Conservation (phyloP, 163 green algal genomes). For the Scenedesmus sp. region DNA sequence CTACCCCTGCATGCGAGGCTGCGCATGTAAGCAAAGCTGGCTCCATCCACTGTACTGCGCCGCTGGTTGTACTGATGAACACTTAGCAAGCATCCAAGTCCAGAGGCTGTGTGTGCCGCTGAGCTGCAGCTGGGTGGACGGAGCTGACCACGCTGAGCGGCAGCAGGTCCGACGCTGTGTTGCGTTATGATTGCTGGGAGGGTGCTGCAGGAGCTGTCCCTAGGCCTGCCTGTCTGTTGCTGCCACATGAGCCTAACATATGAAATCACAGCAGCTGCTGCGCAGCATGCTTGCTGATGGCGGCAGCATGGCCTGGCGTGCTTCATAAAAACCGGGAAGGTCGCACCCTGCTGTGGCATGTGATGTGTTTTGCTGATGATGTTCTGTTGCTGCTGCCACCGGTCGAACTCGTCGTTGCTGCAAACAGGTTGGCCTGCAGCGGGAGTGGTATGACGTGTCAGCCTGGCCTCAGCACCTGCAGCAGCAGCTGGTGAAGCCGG, state of each 20-base stretch:
- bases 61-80: neutral
- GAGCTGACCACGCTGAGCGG: no score
- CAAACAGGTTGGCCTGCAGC: slow-evolving; percentile 9
- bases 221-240: no score
- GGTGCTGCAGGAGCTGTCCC: no score
- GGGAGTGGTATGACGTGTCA: slow-evolving; percentile 39
- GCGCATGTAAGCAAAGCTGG: no score
- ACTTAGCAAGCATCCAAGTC: neutral
- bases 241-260: no score
- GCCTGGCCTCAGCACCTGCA: slow-evolving; percentile 38
- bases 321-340: neutral
- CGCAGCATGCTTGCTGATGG: no score
- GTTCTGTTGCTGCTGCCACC: no score
- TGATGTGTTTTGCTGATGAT: neutral
- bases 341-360: neutral
- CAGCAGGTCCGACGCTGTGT: no score
- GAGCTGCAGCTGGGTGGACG: no score
- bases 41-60: neutral
- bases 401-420: neutral
- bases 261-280: no score
- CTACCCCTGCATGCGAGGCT: no score
- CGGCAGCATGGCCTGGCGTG: neutral
- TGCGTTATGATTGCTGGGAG: no score
- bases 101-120: neutral
- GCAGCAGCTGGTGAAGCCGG: slow-evolving; percentile 38